A percentile compares a stretch with the other conserved stretches of the same genome.
Conservation (phyloP, 805 yeast species). For the Metschnikowia noctiluminum region DNA sequence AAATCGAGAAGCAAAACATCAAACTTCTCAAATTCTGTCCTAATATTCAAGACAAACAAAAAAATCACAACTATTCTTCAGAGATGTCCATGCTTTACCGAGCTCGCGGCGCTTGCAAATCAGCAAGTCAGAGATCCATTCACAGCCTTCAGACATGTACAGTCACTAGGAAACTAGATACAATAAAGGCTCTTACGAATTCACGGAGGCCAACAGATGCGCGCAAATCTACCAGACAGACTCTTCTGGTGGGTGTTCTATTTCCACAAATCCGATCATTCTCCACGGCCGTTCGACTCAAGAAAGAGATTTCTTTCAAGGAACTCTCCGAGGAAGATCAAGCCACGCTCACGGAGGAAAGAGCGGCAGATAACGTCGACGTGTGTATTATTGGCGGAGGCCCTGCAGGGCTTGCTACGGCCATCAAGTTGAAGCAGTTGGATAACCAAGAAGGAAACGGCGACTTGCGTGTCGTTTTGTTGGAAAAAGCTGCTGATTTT, state of each 20-base stretch:
- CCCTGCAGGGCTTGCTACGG: constrained; percentile 95
- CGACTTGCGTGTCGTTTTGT: constrained; percentile 76
- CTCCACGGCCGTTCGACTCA: constrained; percentile 1
- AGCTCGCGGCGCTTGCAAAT: not conserved
- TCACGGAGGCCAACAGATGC: too few species aligned
- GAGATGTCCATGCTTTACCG: not conserved
- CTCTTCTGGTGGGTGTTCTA: not conserved
- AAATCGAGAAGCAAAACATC: not conserved
- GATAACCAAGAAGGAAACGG: constrained; percentile 65
- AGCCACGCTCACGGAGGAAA: constrained; percentile 51
- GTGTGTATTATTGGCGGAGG: constrained; percentile 98
- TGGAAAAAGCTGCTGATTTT: constrained; percentile 90
- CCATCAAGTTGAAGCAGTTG: constrained; percentile 81
- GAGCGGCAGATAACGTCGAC: constrained; percentile 85
- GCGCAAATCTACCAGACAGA: not conserved
- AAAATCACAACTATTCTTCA: too few species aligned
- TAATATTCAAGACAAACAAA: too few species aligned
- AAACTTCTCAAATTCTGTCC: too few species aligned
- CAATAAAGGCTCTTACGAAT: too few species aligned
- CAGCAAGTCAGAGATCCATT: not conserved
- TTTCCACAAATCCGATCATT: not conserved
- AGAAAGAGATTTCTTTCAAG: constrained; percentile 8
- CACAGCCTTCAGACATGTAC: not conserved
- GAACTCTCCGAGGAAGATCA: constrained; percentile 38
- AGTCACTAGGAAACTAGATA: too few species aligned